Conservation (phyloP, 192 early-diverging fungal genomes). For the Backusella mclennaniae region DNA sequence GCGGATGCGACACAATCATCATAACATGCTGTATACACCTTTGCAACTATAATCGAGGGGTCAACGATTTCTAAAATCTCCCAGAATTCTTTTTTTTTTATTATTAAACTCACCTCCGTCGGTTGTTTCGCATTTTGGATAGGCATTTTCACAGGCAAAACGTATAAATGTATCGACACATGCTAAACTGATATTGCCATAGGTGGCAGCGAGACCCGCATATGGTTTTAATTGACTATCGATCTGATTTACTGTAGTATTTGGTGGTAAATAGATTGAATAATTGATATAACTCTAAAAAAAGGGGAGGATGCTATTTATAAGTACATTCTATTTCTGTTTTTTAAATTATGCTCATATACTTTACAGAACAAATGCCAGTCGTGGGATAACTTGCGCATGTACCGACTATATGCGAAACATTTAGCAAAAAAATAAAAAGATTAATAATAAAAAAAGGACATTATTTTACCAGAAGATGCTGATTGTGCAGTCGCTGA, state of each 20-base stretch:
- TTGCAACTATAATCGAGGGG: neutral
- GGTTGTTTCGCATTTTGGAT: neutral
- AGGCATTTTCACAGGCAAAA: neutral
- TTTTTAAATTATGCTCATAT: neutral
- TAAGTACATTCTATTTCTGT: neutral
- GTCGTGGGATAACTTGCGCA: neutral
- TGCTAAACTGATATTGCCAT: neutral
- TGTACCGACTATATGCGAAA: neutral
- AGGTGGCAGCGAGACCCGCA: neutral
- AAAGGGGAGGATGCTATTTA: neutral
- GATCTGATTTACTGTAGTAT: neutral
- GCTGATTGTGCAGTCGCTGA: neutral
- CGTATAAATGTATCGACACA: slow-evolving; percentile 1
- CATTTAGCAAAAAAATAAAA: no score
- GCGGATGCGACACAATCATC: neutral
- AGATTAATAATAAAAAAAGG: no score
- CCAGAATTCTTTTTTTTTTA: no score
- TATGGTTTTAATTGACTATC: neutral
- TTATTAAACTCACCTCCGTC: no score
- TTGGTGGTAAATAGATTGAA: neutral
- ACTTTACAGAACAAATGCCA: neutral
- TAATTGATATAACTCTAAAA: neutral
- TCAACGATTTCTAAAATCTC: neutral
- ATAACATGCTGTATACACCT: slow-evolving; percentile 1
- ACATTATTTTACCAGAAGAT: neutral